These are phyloP conservation scores for Pichia sp. DNA, from an alignment of 1,139 yeast species.

Conservation along the genomic window DNA sequence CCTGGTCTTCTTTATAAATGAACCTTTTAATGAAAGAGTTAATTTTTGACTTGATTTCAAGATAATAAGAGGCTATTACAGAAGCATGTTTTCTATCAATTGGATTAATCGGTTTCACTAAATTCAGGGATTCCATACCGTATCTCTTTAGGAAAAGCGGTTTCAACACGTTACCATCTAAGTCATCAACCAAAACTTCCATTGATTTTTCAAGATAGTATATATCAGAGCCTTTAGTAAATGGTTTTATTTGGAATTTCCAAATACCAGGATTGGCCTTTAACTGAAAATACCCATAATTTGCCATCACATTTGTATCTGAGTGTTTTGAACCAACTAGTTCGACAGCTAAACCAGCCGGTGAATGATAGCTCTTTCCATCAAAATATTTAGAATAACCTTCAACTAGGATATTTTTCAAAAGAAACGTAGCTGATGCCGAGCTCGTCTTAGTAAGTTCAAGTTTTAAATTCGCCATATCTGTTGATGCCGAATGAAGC, in stretches of 20 bases:
- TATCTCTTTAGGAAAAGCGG: constrained; percentile 38
- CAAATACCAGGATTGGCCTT: constrained; percentile 64
- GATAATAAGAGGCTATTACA: background rate
- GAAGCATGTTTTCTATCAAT: background rate
- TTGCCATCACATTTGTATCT: constrained; percentile 66
- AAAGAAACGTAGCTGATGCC: constrained; percentile 36
- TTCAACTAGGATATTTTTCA: constrained; percentile 52
- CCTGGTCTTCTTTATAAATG: constrained; percentile 24
- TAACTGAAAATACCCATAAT: constrained; percentile 69
- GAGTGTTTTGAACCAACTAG: constrained; percentile 21
- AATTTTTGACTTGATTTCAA: constrained; percentile 1
- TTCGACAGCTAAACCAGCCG: constrained; percentile 46
- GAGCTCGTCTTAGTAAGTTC: constrained; percentile 22
- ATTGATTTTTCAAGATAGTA: constrained; percentile 36
- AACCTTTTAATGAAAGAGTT: background rate
- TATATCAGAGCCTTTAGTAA: constrained; percentile 33
- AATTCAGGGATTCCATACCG: constrained; percentile 34
- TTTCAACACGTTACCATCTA: constrained; percentile 39
- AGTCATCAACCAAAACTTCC: constrained; percentile 26
- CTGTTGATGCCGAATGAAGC: constrained; percentile 41
- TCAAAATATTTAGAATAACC: constrained; percentile 51
- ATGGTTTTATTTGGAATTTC: constrained; percentile 36
- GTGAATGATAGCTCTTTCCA: constrained; percentile 27
- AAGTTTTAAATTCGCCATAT: constrained; percentile 52
- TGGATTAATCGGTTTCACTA: constrained; percentile 19